These are phyloP conservation scores for Colletotrichum melonis DNA, from an alignment of 2,329 filamentous ascomycete genomes.

Conservation along the genomic window DNA sequence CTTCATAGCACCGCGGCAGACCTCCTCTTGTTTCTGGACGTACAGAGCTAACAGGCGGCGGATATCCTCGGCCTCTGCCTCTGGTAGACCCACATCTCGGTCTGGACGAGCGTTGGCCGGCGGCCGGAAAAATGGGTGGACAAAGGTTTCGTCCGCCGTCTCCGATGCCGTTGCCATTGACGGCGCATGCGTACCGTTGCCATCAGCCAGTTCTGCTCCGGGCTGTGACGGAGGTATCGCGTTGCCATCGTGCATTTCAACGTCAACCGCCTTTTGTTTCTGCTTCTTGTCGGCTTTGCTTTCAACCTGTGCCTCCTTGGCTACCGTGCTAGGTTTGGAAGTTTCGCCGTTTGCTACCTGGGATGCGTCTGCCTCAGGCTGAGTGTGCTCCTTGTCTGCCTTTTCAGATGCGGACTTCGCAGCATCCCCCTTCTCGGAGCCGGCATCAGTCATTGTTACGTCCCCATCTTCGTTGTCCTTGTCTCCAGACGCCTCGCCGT, in stretches of 20 bases:
- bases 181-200: conserved; percentile 24
- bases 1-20: conserved; percentile 76
- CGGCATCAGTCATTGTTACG: conserved; percentile 38
- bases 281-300: conserved; percentile 19
- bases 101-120: conserved; percentile 72
- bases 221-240: not conserved
- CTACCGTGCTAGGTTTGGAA: not conserved
- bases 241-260: conserved; percentile 17
- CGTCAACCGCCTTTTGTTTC: conserved; percentile 30
- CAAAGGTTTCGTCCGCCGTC: conserved; percentile 60
- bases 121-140: conserved; percentile 81
- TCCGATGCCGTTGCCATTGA: conserved; percentile 28
- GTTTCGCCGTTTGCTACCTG: conserved; percentile 15
- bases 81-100: conserved; percentile 77
- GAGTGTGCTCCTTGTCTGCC: conserved; percentile 13
- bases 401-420: conserved; percentile 13
- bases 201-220: not conserved
- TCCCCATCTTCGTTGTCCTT: conserved; percentile 37
- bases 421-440: conserved; percentile 10
- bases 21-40: conserved; percentile 88
- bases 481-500: conserved; percentile 37
- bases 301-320: conserved; percentile 32
- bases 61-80: conserved; percentile 81
- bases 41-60: conserved; percentile 79
- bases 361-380: conserved; percentile 37